A percentile compares a stretch with the other conserved stretches of the same genome.
phyloP scores from a whole-genome alignment of 345 rosid species.

The Heritiera fomes region DNA sequence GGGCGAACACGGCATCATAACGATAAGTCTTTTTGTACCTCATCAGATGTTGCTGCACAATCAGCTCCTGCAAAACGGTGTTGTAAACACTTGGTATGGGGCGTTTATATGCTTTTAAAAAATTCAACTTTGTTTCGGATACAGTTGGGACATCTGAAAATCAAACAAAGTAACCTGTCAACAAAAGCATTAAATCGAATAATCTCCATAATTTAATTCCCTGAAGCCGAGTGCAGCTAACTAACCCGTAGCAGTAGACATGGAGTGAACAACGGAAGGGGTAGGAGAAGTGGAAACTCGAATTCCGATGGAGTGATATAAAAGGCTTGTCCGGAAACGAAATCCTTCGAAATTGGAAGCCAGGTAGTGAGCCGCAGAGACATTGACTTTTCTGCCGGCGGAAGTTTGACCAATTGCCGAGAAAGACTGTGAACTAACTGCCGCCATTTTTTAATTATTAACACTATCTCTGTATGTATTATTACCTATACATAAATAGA shows the following conservation, averaged over 20 bases:
- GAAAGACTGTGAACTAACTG: slow-evolving; percentile 66
- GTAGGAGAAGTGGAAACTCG: slow-evolving; percentile 47
- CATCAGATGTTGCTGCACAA: slow-evolving; percentile 94
- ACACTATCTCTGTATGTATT: not conserved
- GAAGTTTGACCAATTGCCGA: slow-evolving; percentile 56
- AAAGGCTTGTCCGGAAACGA: slow-evolving; percentile 42
- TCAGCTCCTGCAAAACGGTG: slow-evolving; percentile 81
- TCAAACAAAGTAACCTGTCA: not conserved
- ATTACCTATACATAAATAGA: not conserved
- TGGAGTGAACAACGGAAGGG: slow-evolving; percentile 57
- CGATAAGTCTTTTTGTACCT: slow-evolving; percentile 75
- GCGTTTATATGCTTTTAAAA: slow-evolving; percentile 76
- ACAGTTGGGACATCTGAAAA: slow-evolving; percentile 81
- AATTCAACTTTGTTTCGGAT: slow-evolving; percentile 77
- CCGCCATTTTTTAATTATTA: slow-evolving; percentile 44
- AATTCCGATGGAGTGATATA: slow-evolving; percentile 37
- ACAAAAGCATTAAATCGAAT: not conserved
- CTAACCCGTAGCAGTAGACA: slow-evolving; percentile 62
- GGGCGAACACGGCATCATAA: slow-evolving; percentile 88
- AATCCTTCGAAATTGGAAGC: slow-evolving; percentile 42
- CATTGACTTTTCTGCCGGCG: slow-evolving; percentile 36
- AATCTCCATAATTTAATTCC: not conserved
- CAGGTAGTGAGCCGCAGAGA: slow-evolving; percentile 36
- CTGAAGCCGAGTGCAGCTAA: not conserved
- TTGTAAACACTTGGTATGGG: slow-evolving; percentile 96